Percentiles rank a stretch among this genome's conserved stretches.
Evolutionary conservation across 1,284 basidiomycete species (phyloP).

Genomic region (Leccinum angustisporum): DNA sequence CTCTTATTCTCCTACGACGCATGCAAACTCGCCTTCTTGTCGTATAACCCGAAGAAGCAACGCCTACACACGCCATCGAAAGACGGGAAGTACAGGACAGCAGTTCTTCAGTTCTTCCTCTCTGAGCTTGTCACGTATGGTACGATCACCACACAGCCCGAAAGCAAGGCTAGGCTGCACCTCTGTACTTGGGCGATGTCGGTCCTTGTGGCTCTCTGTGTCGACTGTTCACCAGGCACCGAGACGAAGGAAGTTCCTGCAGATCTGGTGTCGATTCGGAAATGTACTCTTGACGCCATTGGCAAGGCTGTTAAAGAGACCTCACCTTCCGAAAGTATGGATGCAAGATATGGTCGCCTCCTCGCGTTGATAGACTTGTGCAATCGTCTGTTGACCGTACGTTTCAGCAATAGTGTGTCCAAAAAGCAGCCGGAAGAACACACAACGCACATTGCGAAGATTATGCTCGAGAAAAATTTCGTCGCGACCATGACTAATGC

Average conservation of each 20-base stretch:
- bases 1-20: slow-evolving; percentile 90
- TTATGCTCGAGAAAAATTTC: slow-evolving; percentile 98
- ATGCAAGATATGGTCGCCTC: slow-evolving; percentile 85
- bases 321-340: slow-evolving; percentile 62
- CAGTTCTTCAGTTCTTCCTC: slow-evolving; percentile 75
- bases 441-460: slow-evolving; percentile 90
- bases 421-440: slow-evolving; percentile 77
- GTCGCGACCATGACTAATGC: slow-evolving; percentile 88
- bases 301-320: slow-evolving; percentile 87
- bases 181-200: slow-evolving; percentile 91
- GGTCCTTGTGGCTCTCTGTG: slow-evolving; percentile 87
- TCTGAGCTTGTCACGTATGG: slow-evolving; percentile 78
- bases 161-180: slow-evolving; percentile 56
- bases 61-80: slow-evolving; percentile 60
- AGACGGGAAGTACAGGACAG: slow-evolving; percentile 58
- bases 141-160: slow-evolving; percentile 62
- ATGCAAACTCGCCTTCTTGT: slow-evolving; percentile 88
- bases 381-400: slow-evolving; percentile 83
- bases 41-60: slow-evolving; percentile 70
- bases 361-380: slow-evolving; percentile 88
- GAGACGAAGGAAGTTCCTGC: slow-evolving; percentile 77
- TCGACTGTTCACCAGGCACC: slow-evolving; percentile 68
- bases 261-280: slow-evolving; percentile 84
- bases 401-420: slow-evolving; percentile 54
- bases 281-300: slow-evolving; percentile 87